phyloP scores from a whole-genome alignment of 768 basidiomycete genomes.

The Hericium alpestre region DNA sequence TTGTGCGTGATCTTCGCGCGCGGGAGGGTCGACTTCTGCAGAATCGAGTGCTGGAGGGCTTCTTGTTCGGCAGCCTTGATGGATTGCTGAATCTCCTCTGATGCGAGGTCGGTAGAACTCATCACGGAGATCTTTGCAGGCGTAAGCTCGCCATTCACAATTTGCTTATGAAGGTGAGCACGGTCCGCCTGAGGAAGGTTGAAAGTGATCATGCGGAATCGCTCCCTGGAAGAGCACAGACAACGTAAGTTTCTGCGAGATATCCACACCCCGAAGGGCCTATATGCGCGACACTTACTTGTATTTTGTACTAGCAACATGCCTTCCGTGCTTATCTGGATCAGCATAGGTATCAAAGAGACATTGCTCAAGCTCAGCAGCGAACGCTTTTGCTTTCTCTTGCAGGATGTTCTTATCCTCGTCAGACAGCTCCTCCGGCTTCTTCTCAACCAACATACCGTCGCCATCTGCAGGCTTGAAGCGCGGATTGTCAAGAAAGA shows the following conservation, averaged over 20 bases:
- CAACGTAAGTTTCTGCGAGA: not conserved
- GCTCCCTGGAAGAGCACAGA: slow-evolving; percentile 43
- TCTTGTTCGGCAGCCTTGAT: slow-evolving; percentile 77
- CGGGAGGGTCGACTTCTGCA: slow-evolving; percentile 52
- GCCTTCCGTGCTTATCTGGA: slow-evolving; percentile 57
- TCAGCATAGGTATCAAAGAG: slow-evolving; percentile 72
- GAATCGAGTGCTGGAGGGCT: slow-evolving; percentile 75
- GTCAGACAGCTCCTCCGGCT: slow-evolving; percentile 43
- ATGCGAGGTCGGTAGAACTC: slow-evolving; percentile 82
- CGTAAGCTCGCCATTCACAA: slow-evolving; percentile 54
- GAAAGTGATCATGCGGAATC: slow-evolving; percentile 83
- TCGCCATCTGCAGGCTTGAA: slow-evolving; percentile 23
- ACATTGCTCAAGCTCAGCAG: slow-evolving; percentile 63
- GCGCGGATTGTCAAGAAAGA: slow-evolving; percentile 65
- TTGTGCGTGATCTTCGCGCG: slow-evolving; percentile 89
- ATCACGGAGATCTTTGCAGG: slow-evolving; percentile 70
- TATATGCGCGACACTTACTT: slow-evolving; percentile 43
- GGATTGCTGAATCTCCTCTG: slow-evolving; percentile 75
- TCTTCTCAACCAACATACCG: slow-evolving; percentile 26
- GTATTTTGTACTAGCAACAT: slow-evolving; percentile 64
- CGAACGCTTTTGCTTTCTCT: slow-evolving; percentile 50
- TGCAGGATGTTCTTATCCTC: slow-evolving; percentile 49
- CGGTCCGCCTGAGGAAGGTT: slow-evolving; percentile 81
- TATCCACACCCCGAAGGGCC: not conserved
- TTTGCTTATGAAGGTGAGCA: slow-evolving; percentile 66